Base-by-base conservation (phyloP, 208 protist genomes). In the Porcisia hertigi region DNA sequence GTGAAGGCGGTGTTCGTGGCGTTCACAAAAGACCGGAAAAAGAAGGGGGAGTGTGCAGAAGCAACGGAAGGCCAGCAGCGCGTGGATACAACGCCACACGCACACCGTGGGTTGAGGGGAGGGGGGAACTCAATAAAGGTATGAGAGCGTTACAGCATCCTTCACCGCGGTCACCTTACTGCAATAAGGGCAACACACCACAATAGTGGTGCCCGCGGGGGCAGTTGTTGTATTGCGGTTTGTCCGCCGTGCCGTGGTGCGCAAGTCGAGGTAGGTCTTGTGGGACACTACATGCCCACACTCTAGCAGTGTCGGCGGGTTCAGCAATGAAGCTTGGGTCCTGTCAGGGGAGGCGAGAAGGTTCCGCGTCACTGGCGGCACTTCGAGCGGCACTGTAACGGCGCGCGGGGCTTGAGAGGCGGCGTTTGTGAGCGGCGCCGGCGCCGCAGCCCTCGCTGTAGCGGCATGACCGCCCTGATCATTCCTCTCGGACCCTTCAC, bases 201-300 rank as follows among this genome's bases (percentile, higher is more conserved):
- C 63, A 57, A 54, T 58, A 39, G 77, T 34, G 18, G 54, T 72
- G 5, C 60, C 53, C 11, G 47, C 47, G 11, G 57, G 36, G 6
- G 77, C 71, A 54, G 58, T 60, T 4, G 53, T 16, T 62, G 59
- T 39, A 36, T 25, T 54, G 45, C 66, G 82, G n/a, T 73, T 70
- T 41, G 62, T 45, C n/a, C 75, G 81, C 5, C 77, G 82, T 34
- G 81, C 79, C 52, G 65, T 67, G 23, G 83, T 70, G 58, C 80
- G 59, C 30, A 88, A 57, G 52, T 76, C 75, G 57, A 88, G 62
- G 62, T 92, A 76, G 34, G 87, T 85, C 52, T 76, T 72, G 73
- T 94, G 77, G 20, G 92, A 92, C 52, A 96, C 83, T 12, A 96
- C 83, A 74, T 96, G 92, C 18, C 92, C 92, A 76, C 92, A 96